Percentiles rank a stretch among this genome's conserved stretches.
phyloP scores from a whole-genome alignment of 495 filamentous ascomycete genomes.

The Penicillium longicatenatum region DNA sequence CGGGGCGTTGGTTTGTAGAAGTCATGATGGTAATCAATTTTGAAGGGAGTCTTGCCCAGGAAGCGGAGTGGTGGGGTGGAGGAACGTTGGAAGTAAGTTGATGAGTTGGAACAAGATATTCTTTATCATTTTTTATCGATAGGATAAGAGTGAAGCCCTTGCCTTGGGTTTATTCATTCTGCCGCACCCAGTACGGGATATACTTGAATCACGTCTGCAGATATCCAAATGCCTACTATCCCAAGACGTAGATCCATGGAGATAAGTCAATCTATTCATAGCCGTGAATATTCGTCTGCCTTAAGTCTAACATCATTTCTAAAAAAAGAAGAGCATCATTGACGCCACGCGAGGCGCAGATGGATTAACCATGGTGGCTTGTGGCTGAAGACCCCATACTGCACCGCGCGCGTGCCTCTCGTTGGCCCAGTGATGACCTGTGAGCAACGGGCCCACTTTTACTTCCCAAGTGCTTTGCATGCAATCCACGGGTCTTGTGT shows the following conservation, averaged over 20 bases:
- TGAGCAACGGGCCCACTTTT: not conserved
- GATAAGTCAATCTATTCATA: not conserved
- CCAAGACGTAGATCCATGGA: not conserved
- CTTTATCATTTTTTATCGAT: not conserved
- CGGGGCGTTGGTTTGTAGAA: conserved; percentile 31
- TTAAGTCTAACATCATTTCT: not conserved
- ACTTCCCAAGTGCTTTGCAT: not conserved
- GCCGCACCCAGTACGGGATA: not conserved
- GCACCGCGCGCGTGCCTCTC: conserved; percentile 12
- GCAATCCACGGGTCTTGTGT: conserved; percentile 19
- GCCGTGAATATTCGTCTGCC: not conserved
- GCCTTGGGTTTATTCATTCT: not conserved
- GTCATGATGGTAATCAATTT: too few species aligned
- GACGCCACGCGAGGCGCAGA: conserved; percentile 15
- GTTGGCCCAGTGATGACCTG: conserved; percentile 42
- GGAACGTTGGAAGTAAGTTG: too few species aligned
- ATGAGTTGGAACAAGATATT: not conserved
- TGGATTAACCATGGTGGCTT: conserved; percentile 1
- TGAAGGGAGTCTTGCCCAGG: too few species aligned
- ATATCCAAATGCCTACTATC: not conserved
- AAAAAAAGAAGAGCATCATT: conserved; percentile 19
- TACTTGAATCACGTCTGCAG: not conserved
- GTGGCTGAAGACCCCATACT: not conserved
- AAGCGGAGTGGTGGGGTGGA: too few species aligned
- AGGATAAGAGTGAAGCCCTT: not conserved